These are phyloP conservation scores for Carex littledalei DNA, from an alignment of 176 grass and related monocot species.

Conservation along the genomic window DNA sequence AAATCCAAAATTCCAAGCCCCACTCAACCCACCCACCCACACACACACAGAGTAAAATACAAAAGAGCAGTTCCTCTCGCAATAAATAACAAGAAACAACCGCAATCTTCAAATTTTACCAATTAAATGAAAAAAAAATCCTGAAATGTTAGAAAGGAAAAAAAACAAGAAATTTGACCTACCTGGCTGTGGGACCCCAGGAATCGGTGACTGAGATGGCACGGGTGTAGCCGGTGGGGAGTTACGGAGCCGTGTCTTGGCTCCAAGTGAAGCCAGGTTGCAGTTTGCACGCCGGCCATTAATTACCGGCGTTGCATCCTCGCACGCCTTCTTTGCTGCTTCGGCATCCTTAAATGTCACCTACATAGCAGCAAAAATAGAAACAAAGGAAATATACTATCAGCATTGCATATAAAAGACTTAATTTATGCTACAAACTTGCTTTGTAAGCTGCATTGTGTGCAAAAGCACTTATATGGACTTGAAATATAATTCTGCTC, in stretches of 20 bases:
- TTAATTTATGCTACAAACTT: neutral
- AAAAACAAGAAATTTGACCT: neutral
- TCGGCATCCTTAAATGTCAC: conserved; percentile 97
- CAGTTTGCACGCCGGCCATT: conserved; percentile 97
- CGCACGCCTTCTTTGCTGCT: conserved; percentile 90
- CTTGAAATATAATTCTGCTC: neutral
- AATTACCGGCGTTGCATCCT: conserved; percentile 78
- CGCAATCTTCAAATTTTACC: neutral
- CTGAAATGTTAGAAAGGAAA: neutral
- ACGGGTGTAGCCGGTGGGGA: conserved; percentile 54
- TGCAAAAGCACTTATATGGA: neutral
- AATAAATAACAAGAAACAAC: conserved; percentile 16
- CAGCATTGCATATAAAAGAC: neutral
- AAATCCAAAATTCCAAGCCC: neutral
- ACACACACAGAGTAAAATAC: neutral
- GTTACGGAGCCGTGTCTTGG: conserved; percentile 61
- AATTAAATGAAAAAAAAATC: neutral
- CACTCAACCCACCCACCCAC: neutral
- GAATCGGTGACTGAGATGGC: conserved; percentile 35
- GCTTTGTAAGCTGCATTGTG: conserved; percentile 1
- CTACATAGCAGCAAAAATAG: conserved; percentile 16
- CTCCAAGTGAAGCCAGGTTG: conserved; percentile 97
- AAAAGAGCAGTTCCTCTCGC: neutral
- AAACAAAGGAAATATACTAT: neutral
- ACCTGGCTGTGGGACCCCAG: conserved; percentile 43